phyloP scores from a whole-genome alignment of 805 yeast species.

The Candida argentea region DNA sequence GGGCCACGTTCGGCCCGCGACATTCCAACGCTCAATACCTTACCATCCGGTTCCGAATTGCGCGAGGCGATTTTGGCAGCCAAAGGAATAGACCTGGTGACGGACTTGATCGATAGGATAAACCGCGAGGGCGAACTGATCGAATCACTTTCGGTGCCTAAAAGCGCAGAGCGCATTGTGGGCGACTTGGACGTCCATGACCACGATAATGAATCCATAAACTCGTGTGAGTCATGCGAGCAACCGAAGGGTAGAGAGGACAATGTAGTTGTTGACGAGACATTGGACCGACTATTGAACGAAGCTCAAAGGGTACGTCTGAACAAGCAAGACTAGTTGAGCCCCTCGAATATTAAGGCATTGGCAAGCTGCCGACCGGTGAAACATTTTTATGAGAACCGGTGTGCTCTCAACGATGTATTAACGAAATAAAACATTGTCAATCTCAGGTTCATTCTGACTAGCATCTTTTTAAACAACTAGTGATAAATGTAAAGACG shows the following conservation, averaged over 20 bases:
- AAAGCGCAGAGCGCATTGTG: slow-evolving; percentile 8
- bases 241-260: slow-evolving; percentile 3
- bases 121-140: slow-evolving; percentile 32
- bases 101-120: slow-evolving; percentile 57
- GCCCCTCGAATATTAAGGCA: too few species aligned
- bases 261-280: slow-evolving; percentile 51
- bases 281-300: slow-evolving; percentile 60
- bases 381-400: too few species aligned
- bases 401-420: too few species aligned
- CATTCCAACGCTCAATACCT: slow-evolving; percentile 24
- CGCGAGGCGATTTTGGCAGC: slow-evolving; percentile 60
- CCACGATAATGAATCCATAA: background rate
- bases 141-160: slow-evolving; percentile 9
- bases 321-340: slow-evolving; percentile 17
- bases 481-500: too few species aligned
- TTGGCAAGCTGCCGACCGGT: too few species aligned
- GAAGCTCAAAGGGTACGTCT: slow-evolving; percentile 59
- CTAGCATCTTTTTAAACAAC: too few species aligned
- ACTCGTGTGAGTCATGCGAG: background rate
- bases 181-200: too few species aligned
- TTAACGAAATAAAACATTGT: too few species aligned
- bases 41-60: slow-evolving; percentile 47
- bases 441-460: too few species aligned
- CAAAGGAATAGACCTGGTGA: slow-evolving; percentile 62
- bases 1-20: slow-evolving; percentile 3